A percentile compares a stretch with the other conserved stretches of the same genome.
Evolutionary conservation across 495 filamentous ascomycete genomes (phyloP).

Genomic region (Neurospora tetrasperma): DNA sequence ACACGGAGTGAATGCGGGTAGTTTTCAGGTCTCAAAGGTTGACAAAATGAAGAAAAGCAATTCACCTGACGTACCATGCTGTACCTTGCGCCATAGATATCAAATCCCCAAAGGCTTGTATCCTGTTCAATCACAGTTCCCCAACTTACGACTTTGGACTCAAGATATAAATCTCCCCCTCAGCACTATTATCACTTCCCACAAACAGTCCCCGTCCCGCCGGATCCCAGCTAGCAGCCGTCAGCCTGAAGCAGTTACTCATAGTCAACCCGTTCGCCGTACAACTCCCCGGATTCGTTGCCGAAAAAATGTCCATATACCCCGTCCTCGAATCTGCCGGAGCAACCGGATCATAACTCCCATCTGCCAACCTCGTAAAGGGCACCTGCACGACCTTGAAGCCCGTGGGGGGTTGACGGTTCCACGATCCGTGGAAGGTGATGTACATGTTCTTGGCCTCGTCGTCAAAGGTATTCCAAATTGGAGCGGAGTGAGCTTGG

Average conservation of each 20-base stretch:
- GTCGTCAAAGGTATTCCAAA: constrained; percentile 39
- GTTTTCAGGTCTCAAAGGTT: no score
- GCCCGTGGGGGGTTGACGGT: constrained; percentile 32
- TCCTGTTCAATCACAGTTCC: rapidly evolving
- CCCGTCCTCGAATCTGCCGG: constrained; percentile 25
- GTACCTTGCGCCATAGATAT: no score
- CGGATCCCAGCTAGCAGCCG: constrained; percentile 27
- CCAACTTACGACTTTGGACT: neutral
- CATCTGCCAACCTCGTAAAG: constrained; percentile 22
- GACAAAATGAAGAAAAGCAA: no score
- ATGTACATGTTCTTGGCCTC: constrained; percentile 46
- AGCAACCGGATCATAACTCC: constrained; percentile 30
- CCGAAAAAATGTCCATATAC: constrained; percentile 27
- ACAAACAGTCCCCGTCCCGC: constrained; percentile 30
- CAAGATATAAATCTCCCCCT: constrained; percentile 35
- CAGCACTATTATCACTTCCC: constrained; percentile 31
- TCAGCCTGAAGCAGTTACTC: constrained; percentile 30
- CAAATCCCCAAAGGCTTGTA: no score
- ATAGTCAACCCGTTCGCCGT: constrained; percentile 28
- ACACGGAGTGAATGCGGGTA: no score
- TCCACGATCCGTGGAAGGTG: constrained; percentile 51
- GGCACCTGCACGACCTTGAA: constrained; percentile 32
- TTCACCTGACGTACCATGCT: no score
- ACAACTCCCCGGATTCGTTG: constrained; percentile 25
- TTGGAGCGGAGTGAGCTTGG: constrained; percentile 48